A percentile compares a stretch with the other conserved stretches of the same genome.
These are phyloP conservation scores for Blastobotrys robertii DNA, from an alignment of 805 yeast species.

Conservation along the genomic window DNA sequence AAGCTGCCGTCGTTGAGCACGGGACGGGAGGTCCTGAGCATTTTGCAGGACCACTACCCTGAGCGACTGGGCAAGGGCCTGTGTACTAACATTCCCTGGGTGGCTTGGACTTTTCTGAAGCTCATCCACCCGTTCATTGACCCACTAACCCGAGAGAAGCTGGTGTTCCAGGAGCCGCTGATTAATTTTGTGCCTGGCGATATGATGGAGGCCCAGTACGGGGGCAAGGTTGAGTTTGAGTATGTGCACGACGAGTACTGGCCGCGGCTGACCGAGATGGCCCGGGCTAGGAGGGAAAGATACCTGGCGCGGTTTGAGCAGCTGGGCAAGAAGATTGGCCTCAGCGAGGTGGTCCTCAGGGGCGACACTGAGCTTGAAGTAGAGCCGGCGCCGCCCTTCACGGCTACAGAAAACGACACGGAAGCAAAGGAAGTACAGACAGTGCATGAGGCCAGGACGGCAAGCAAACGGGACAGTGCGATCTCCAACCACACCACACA, in stretches of 20 bases:
- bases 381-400: neutral
- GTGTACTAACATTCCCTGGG: constrained; percentile 85
- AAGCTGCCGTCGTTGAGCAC: constrained; percentile 82
- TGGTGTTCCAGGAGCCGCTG: constrained; percentile 86
- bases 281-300: constrained; percentile 46
- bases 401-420: neutral
- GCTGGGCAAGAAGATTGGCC: constrained; percentile 67
- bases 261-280: constrained; percentile 56
- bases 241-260: constrained; percentile 76
- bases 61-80: constrained; percentile 92
- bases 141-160: constrained; percentile 87
- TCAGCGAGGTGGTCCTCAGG: constrained; percentile 75
- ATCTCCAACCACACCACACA: no score
- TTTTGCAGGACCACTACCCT: constrained; percentile 94
- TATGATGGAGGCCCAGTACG: constrained; percentile 76
- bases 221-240: constrained; percentile 77
- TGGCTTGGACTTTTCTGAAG: constrained; percentile 87
- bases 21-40: constrained; percentile 87
- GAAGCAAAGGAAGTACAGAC: constrained; percentile 27
- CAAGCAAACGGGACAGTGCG: no score
- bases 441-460: neutral
- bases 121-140: constrained; percentile 93
- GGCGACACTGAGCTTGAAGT: neutral
- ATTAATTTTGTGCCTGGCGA: constrained; percentile 68
- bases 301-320: constrained; percentile 60